Percentiles rank a stretch among this genome's conserved stretches.
Evolutionary conservation across 192 early-diverging fungal genomes (phyloP).

Genomic region (Backusella mclennaniae): DNA sequence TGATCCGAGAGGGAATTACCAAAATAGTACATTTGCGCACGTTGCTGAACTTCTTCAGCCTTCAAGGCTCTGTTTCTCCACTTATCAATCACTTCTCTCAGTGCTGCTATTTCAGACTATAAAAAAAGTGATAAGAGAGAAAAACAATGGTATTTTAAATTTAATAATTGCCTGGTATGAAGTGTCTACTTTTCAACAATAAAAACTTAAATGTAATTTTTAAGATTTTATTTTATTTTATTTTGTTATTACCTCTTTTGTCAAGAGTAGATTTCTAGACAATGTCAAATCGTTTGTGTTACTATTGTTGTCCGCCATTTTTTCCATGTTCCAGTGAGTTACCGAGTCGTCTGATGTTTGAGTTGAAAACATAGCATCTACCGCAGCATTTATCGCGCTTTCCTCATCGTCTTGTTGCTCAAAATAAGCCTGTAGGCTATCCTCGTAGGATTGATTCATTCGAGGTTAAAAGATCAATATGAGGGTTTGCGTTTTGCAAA

Average conservation of each 20-base stretch:
- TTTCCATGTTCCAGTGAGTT: conserved; percentile 10
- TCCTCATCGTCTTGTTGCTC: conserved; percentile 13
- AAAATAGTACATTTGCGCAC: conserved; percentile 3
- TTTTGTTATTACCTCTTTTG: neutral
- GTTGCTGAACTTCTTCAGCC: conserved; percentile 2
- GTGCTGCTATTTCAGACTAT: conserved; percentile 9
- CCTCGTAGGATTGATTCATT: conserved; percentile 4
- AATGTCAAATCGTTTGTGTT: conserved; percentile 7
- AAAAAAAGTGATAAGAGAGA: neutral
- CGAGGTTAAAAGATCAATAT: conserved; percentile 7
- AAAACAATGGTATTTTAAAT: neutral
- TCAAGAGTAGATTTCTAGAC: conserved; percentile 8
- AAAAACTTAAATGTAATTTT: neutral
- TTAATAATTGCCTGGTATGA: conserved; percentile 6
- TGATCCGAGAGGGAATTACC: neutral
- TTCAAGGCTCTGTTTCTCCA: conserved; percentile 8
- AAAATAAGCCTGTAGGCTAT: conserved; percentile 16
- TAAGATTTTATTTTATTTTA: neutral
- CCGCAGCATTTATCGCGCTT: neutral
- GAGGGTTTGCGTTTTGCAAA: conserved; percentile 6
- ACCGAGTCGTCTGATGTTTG: conserved; percentile 8
- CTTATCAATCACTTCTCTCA: conserved; percentile 10
- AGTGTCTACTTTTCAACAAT: neutral
- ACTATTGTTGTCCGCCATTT: neutral
- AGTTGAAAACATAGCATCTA: conserved; percentile 8